Conservation (phyloP, 768 basidiomycete genomes). For the Lactarius indigo region DNA sequence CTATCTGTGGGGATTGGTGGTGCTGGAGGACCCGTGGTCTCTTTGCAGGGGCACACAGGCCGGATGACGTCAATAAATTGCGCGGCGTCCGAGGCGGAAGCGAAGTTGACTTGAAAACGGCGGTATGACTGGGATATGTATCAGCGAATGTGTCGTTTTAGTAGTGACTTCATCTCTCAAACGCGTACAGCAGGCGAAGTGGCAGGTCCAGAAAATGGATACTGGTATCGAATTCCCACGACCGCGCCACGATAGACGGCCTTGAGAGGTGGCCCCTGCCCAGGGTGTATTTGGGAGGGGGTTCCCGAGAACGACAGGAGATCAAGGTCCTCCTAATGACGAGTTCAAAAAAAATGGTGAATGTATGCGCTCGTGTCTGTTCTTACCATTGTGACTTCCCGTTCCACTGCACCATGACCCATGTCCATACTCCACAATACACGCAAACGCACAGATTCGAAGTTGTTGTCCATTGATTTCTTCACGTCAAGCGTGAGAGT, state of each 20-base stretch:
- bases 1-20: slow-evolving; percentile 26
- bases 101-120: slow-evolving; percentile 74
- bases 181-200: slow-evolving; percentile 15
- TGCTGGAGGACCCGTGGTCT: slow-evolving; percentile 40
- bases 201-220: slow-evolving; percentile 38
- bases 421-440: slow-evolving; percentile 59
- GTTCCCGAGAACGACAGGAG: slow-evolving; percentile 58
- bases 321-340: slow-evolving; percentile 69
- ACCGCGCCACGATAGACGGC: slow-evolving; percentile 72
- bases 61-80: slow-evolving; percentile 62
- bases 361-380: slow-evolving; percentile 13
- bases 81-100: slow-evolving; percentile 42
- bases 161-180: neutral
- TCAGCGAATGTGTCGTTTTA: neutral
- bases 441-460: slow-evolving; percentile 62
- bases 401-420: slow-evolving; percentile 39
- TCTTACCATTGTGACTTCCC: slow-evolving; percentile 66
- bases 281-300: slow-evolving; percentile 29
- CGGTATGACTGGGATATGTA: slow-evolving; percentile 52
- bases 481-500: slow-evolving; percentile 59
- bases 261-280: slow-evolving; percentile 68
- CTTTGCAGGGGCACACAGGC: slow-evolving; percentile 71
- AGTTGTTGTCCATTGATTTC: slow-evolving; percentile 40
- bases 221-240: slow-evolving; percentile 73
- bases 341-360: slow-evolving; percentile 7